These are phyloP conservation scores for Umbelopsis ramanniana DNA, from an alignment of 192 early-diverging fungal genomes.

Conservation along the genomic window DNA sequence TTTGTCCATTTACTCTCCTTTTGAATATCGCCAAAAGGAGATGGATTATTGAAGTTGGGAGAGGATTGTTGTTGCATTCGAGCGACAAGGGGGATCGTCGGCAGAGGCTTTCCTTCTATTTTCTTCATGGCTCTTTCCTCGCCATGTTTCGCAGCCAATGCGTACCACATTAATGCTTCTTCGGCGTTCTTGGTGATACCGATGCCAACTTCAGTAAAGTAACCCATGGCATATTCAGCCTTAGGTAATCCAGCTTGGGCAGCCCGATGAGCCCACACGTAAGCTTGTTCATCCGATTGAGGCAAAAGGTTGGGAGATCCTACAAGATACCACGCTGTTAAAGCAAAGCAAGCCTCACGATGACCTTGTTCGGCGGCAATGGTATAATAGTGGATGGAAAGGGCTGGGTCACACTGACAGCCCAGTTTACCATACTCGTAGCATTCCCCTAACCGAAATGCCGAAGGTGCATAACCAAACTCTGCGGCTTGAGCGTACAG, in stretches of 20 bases:
- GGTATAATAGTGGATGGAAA: constrained; percentile 64
- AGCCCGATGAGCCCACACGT: constrained; percentile 62
- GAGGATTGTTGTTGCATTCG: not conserved
- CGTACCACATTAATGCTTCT: constrained; percentile 64
- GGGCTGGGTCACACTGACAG: constrained; percentile 55
- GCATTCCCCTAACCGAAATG: constrained; percentile 62
- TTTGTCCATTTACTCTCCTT: constrained; percentile 17
- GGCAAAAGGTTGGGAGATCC: constrained; percentile 56
- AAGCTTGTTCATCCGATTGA: constrained; percentile 66
- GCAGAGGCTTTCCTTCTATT: constrained; percentile 50
- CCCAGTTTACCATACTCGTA: constrained; percentile 68
- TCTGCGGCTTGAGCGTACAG: constrained; percentile 67
- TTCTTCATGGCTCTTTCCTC: constrained; percentile 62
- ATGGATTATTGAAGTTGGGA: not conserved
- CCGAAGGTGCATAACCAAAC: constrained; percentile 68
- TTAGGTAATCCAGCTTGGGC: constrained; percentile 64
- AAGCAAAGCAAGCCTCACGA: constrained; percentile 63
- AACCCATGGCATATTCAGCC: constrained; percentile 69
- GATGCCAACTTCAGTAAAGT: constrained; percentile 69
- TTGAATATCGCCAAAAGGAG: constrained; percentile 7
- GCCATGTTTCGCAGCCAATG: constrained; percentile 67
- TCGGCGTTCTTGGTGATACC: constrained; percentile 57
- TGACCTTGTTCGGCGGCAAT: constrained; percentile 67
- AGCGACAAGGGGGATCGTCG: not conserved
- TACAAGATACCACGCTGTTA: constrained; percentile 72